Conservation (phyloP, 2,329 filamentous ascomycete species). For the Akanthomyces uredinophilus region DNA sequence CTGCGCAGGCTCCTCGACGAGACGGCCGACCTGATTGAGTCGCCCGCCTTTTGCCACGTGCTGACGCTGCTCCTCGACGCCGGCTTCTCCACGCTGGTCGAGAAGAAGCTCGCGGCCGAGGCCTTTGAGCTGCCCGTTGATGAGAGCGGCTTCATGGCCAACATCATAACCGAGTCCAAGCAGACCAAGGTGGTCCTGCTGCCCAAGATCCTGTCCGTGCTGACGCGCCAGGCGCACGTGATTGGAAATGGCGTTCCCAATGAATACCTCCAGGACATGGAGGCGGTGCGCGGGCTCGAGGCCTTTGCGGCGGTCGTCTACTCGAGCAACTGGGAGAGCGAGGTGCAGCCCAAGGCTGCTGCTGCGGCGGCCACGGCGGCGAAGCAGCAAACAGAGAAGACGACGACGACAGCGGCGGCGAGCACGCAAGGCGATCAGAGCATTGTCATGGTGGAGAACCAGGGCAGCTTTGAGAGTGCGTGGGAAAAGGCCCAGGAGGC, state of each 20-base stretch:
- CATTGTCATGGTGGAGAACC: conserved; percentile 47
- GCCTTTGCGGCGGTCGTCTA: conserved; percentile 85
- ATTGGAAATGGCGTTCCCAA: conserved; percentile 76
- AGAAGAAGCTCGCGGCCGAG: conserved; percentile 72
- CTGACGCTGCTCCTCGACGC: conserved; percentile 81
- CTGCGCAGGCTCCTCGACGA: conserved; percentile 87
- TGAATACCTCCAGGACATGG: conserved; percentile 69
- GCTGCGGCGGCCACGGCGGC: conserved; percentile 13
- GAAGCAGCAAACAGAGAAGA: conserved; percentile 19
- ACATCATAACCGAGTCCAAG: conserved; percentile 48
- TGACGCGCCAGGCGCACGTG: conserved; percentile 83
- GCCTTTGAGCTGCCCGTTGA: conserved; percentile 59
- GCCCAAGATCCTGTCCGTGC: conserved; percentile 81
- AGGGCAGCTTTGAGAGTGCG: conserved; percentile 57
- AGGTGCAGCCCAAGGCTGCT: conserved; percentile 42
- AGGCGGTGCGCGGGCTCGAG: conserved; percentile 69
- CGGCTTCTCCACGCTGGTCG: conserved; percentile 77
- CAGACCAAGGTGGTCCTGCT: conserved; percentile 62
- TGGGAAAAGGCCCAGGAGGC: conserved; percentile 57
- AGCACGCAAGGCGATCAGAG: conserved; percentile 39
- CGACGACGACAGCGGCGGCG: conserved; percentile 18
- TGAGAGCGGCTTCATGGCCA: conserved; percentile 30
- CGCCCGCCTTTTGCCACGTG: conserved; percentile 82
- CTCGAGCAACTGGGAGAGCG: conserved; percentile 73
- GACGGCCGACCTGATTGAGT: conserved; percentile 92